Percentiles rank a stretch among this genome's conserved stretches.
Evolutionary conservation across 129 eudicot species (phyloP).

Genomic region (Erigeron canadensis): DNA sequence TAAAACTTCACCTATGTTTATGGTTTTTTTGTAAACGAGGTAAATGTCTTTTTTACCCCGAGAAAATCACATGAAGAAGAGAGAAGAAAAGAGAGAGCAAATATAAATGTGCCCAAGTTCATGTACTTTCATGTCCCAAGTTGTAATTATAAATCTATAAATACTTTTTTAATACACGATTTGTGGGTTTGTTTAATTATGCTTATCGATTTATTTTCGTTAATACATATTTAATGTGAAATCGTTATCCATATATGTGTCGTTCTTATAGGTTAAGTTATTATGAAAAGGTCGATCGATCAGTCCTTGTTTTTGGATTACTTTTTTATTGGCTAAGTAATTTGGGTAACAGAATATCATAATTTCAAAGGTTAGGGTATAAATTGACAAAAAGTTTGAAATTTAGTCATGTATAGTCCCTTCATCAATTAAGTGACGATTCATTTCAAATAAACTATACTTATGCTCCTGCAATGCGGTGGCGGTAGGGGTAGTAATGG

Average conservation of each 20-base stretch:
- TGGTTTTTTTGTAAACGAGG: slow-evolving; percentile 39
- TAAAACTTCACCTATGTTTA: slow-evolving; percentile 26
- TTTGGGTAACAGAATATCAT: too few relatives aligned
- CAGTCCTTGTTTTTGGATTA: not conserved
- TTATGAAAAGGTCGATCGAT: not conserved
- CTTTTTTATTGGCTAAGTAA: not conserved
- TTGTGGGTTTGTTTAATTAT: not conserved
- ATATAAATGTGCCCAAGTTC: slow-evolving; percentile 12
- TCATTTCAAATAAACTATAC: not conserved
- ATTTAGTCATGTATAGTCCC: not conserved
- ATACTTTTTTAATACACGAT: not conserved
- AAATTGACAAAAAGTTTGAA: not conserved
- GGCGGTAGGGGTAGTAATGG: too few relatives aligned
- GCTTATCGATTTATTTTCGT: not conserved
- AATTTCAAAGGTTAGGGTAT: too few relatives aligned
- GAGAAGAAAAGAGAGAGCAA: slow-evolving; percentile 29
- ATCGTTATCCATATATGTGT: too few relatives aligned
- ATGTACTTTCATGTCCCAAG: slow-evolving; percentile 13
- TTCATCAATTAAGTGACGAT: not conserved
- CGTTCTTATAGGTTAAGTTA: not conserved
- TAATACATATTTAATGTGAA: not conserved
- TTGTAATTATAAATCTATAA: slow-evolving; percentile 11
- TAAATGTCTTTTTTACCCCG: slow-evolving; percentile 38
- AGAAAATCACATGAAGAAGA: slow-evolving; percentile 32
- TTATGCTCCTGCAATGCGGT: too few relatives aligned